Conservation (phyloP, 108 stramenopile species). For the Nitzschia sp. region DNA sequence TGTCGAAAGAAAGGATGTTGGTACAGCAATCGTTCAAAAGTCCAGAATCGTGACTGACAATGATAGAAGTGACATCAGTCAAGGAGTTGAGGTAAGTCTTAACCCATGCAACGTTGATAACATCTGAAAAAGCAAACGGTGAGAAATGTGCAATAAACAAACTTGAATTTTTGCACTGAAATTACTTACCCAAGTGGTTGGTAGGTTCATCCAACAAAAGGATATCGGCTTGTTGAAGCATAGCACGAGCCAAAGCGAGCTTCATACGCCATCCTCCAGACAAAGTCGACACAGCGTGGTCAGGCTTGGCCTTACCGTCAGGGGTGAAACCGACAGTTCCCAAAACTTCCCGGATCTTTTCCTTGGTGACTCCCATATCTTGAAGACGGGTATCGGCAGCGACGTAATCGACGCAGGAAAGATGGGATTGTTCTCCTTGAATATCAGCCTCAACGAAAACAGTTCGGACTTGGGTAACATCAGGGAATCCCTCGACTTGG, state of each 20-base stretch:
- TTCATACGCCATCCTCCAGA: conserved; percentile 99
- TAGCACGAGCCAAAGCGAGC: conserved; percentile 97
- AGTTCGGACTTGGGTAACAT: conserved; percentile 90
- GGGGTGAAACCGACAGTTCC: conserved; percentile 94
- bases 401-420: conserved; percentile 96
- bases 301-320: conserved; percentile 96
- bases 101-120: conserved; percentile 99
- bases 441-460: conserved; percentile 99
- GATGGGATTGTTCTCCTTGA: conserved; percentile 95
- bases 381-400: conserved; percentile 87
- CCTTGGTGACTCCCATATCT: conserved; percentile 71
- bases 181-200: conserved; percentile 81
- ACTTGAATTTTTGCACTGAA: neutral
- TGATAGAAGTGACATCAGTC: conserved; percentile 94
- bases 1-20: conserved; percentile 95
- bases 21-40: conserved; percentile 99
- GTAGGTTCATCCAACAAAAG: conserved; percentile 96
- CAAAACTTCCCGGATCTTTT: conserved; percentile 87
- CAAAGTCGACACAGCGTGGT: conserved; percentile 96
- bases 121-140: conserved; percentile 60
- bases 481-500: conserved; percentile 99
- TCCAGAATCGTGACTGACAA: conserved; percentile 98
- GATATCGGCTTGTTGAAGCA: conserved; percentile 99
- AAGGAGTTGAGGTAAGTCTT: conserved; percentile 98
- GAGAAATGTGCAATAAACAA: neutral